phyloP scores from a whole-genome alignment of 108 stramenopile genomes.

The Nitzschia sp. region DNA sequence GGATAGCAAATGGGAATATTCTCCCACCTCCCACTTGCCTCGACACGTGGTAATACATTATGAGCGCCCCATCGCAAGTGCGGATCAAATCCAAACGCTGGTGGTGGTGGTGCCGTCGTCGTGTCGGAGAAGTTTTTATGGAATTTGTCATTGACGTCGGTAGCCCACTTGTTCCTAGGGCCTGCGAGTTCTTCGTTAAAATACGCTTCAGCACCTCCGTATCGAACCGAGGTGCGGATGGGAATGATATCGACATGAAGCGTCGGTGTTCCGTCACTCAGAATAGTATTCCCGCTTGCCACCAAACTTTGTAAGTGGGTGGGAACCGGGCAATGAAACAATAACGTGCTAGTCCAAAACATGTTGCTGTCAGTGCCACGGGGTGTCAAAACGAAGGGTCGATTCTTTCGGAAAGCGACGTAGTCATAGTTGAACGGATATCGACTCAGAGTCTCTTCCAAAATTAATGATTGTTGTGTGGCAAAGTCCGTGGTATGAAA shows the following conservation, averaged over 20 bases:
- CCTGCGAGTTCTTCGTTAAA: conserved; percentile 18
- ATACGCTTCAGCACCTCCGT: conserved; percentile 19
- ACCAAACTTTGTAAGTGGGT: not conserved
- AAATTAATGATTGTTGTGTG: not conserved
- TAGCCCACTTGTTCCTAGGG: conserved; percentile 4
- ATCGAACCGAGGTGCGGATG: conserved; percentile 63
- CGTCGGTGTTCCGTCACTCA: conserved; percentile 1
- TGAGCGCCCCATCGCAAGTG: conserved; percentile 45
- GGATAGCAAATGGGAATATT: conserved; percentile 69
- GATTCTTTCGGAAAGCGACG: conserved; percentile 55
- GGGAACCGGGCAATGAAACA: conserved; percentile 74
- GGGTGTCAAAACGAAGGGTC: conserved; percentile 29
- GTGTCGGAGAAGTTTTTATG: not conserved
- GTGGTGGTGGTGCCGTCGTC: conserved; percentile 22
- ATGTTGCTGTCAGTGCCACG: conserved; percentile 48
- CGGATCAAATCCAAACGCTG: conserved; percentile 39
- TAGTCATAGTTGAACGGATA: conserved; percentile 70
- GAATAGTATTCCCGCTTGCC: not conserved
- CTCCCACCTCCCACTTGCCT: conserved; percentile 74
- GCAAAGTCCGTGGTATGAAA: conserved; percentile 37
- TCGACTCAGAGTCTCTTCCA: conserved; percentile 54
- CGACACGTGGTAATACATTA: conserved; percentile 55
- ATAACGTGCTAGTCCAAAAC: conserved; percentile 36
- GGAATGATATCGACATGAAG: conserved; percentile 67
- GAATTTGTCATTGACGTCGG: conserved; percentile 13